Evolutionary conservation across 2,329 filamentous ascomycete species (phyloP), one percentile per base, ranked within the genome.

Genomic region (Nemania abortiva): DNA sequence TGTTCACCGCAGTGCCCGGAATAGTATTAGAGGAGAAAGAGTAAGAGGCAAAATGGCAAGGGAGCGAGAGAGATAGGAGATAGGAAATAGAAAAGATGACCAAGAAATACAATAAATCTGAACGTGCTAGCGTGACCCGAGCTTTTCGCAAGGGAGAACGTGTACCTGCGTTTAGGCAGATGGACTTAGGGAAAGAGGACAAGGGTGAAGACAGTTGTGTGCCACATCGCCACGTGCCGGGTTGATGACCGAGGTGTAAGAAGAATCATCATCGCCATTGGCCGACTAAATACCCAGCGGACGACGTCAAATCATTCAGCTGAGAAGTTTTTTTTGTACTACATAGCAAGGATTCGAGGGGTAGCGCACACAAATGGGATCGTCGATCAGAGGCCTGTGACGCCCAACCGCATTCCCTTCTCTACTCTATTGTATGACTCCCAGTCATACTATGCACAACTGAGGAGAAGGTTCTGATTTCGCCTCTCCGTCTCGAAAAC

Each of bases 351-450:
- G 49, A 18, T 45, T 7, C 24, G 11, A 54, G 29, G 50, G 15
- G 39, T 42, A 15, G 11, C 6, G 39, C 39, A 42, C 34, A 13
- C 50, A 13, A 29, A 53, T 18, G 29, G 6, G 24, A 24, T 9
- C 7, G 18, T n/a, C 13, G 29, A 31, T 24, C 24, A 15, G 24
- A 53, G 11, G 22, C 27, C 39, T 31, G 15, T 31, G 11, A 31
- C 24, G 29, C 50, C 29, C 50, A n/a, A 53, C 50, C 27, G 31
- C 13, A 9, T 31, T 53, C 29, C 27, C 13, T 31, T n/a, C 15
- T 29, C 49, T 53, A 18, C n/a, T 22, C 31, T 29, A 13, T 34
- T 37, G 56, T 58, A 58, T 47, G 18, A 58, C 39, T 58, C 18
- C 29, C 13, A 22, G 24, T 13, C 13, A 27, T 61, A 29, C 47